A percentile compares a stretch with the other conserved stretches of the same genome.
Conservation (phyloP, 768 basidiomycete genomes). For the Calvatia gigantea region DNA sequence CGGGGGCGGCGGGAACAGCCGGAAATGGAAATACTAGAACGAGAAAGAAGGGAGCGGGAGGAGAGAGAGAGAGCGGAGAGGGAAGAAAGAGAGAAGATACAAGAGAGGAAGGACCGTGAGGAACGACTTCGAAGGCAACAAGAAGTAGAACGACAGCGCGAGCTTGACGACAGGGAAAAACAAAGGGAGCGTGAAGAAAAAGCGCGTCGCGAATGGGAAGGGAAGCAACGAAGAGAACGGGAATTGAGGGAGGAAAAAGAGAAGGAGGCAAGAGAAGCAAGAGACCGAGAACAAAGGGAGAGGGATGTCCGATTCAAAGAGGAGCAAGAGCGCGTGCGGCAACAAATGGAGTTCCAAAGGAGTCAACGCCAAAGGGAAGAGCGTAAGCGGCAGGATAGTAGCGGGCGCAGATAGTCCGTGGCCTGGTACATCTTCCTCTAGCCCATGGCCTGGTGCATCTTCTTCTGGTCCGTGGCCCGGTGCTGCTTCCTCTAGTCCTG, state of each 20-base stretch:
- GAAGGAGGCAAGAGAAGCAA: slow-evolving; percentile 20
- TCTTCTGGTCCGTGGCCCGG: slow-evolving; percentile 26
- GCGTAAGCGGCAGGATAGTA: slow-evolving; percentile 42
- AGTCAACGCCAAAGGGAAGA: slow-evolving; percentile 42
- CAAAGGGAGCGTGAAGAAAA: slow-evolving; percentile 11
- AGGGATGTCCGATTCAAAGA: slow-evolving; percentile 22
- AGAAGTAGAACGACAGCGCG: slow-evolving; percentile 15
- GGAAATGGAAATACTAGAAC: slow-evolving; percentile 12
- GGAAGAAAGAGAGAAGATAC: slow-evolving; percentile 13
- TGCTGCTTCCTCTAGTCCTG: slow-evolving; percentile 22
- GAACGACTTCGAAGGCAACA: slow-evolving; percentile 13
- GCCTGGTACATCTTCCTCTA: slow-evolving; percentile 24
- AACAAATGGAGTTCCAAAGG: slow-evolving; percentile 38
- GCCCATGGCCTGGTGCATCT: slow-evolving; percentile 26
- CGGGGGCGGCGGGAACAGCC: slow-evolving; percentile 8
- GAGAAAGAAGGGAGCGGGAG: slow-evolving; percentile 16
- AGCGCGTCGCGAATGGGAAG: slow-evolving; percentile 15
- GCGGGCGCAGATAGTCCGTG: slow-evolving; percentile 31
- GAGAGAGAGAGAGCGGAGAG: slow-evolving; percentile 16
- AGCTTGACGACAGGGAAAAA: slow-evolving; percentile 11
- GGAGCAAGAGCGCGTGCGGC: slow-evolving; percentile 23
- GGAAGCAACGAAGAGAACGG: slow-evolving; percentile 18
- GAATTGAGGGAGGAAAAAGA: slow-evolving; percentile 17
- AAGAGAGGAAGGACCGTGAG: slow-evolving; percentile 20
- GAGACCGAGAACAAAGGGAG: slow-evolving; percentile 16